Base-by-base conservation (phyloP, 768 basidiomycete species). In the Polyporus arcularius region DNA sequence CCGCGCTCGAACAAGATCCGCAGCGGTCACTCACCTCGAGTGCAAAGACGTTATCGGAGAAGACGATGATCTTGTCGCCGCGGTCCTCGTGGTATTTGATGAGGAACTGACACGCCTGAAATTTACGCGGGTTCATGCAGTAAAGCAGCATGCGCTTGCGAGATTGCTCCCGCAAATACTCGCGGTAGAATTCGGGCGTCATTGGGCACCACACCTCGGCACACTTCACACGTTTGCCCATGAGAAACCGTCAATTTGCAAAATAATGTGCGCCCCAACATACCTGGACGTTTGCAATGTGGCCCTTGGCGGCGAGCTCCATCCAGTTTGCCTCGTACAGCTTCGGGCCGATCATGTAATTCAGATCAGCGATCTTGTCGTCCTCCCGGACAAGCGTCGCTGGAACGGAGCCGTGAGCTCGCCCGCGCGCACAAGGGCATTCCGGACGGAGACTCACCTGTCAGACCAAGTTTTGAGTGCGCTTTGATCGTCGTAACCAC, bases 241-340 rank as follows among this genome's bases (percentile, higher is more conserved):
- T 28, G 45, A 38, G 6, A 4, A n/a, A 14, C 21, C n/a, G 11
- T 28, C 5, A n/a, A n/a, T 31, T 16, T n/a, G 32, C 30, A 21
- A 28, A 10, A 18, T 14, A 53, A 38, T 51, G 31, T 35, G 35
- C 35, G 35, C 35, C 35, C 48, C 40, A 31, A 72, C 82, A 67
- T 72, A 95, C 95, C 87, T 98, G 96, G n/a, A 99, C 97, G 70
- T 97, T 98, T 7, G 97, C 97, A 70, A 99, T 99, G 74, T 99
- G 97, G 2, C 97, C 97, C 75, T 98, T 98, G 62, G 94, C 94
- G 55, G 97, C 97, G 67, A 99, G 86, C 74, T 99, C 97, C 96
- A 99, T 98, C 97, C 97, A 99, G 72, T 99, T 99, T 4, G 97
- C 97, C 76, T 99, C 97, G 71, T 99, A 99, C 32, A 99, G 82